phyloP scores from a whole-genome alignment of 768 basidiomycete species.

The Tricholoma sp. region DNA sequence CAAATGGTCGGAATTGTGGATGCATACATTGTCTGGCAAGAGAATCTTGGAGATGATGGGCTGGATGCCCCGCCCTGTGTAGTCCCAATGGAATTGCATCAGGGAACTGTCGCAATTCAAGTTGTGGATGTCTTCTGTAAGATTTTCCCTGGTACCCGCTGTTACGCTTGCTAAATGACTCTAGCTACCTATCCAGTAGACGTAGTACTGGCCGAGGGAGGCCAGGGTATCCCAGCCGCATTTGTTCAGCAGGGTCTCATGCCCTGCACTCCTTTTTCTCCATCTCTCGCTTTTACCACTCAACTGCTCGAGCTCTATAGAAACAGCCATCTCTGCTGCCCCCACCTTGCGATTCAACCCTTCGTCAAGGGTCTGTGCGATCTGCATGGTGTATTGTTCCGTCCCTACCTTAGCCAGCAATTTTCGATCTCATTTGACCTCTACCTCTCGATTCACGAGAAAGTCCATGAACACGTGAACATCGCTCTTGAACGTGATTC shows the following conservation, averaged over 20 bases:
- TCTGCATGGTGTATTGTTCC: constrained; percentile 19
- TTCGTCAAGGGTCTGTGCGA: constrained; percentile 26
- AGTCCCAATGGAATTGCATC: background rate
- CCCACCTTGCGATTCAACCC: constrained; percentile 21
- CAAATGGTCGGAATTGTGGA: constrained; percentile 8
- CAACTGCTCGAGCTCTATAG: constrained; percentile 20
- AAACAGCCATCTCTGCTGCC: constrained; percentile 14
- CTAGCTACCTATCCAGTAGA: background rate
- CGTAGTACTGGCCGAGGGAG: background rate
- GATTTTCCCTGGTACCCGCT: background rate
- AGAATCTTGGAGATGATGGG: background rate
- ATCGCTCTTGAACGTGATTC: constrained; percentile 16
- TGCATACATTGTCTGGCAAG: constrained; percentile 10
- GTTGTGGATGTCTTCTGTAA: constrained; percentile 6
- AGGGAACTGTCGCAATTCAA: background rate
- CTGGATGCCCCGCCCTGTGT: background rate
- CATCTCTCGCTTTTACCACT: constrained; percentile 15
- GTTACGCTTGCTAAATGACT: background rate
- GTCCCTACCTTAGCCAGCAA: constrained; percentile 14
- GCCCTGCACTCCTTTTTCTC: constrained; percentile 18
- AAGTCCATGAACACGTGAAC: constrained; percentile 10
- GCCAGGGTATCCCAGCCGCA: constrained; percentile 8
- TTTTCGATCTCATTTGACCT: constrained; percentile 23
- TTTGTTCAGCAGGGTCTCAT: constrained; percentile 21
- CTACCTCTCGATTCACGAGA: constrained; percentile 14